Base-by-base conservation (phyloP, 495 filamentous ascomycete species). In the Tricharina praecox region DNA sequence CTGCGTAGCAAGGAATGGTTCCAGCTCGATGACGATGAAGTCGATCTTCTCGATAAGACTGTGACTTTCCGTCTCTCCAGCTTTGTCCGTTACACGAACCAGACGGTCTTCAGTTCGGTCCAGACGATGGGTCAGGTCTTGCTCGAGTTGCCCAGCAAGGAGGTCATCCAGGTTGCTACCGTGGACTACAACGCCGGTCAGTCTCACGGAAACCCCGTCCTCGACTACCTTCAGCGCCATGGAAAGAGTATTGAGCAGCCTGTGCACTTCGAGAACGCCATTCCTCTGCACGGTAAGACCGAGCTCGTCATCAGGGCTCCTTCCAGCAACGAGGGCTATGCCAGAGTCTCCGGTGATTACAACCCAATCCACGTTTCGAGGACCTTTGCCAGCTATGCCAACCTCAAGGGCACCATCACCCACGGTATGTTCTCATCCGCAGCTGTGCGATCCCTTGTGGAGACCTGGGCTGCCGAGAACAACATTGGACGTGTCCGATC, bases 371-470 rank as follows among this genome's bases (percentile, higher is more conserved):
- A 99, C 68, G 90, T 96, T 36, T 95, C 90, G 1, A 79, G 88
- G 43, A 85, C 93, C 30, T 99, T 99, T 68, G 77, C 92, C 13
- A 82, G 73, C 64, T 99, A 96, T 60, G 90, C 88, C 61, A 87
- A 82, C 63, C 76, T 99, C 16, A 85, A 83, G 0, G 88, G 88
- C 26, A 97, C 88, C 23, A 97, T 97, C 63, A 95, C 88, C 1
- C 88, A 99, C 62, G 90, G 90, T 50, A 99, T 99, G 90, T 99
- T 96, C 71, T 84, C 86, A 3, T 95, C 88, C 66, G 90, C 90
- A 45, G 85, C 92, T 18, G 90, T 96, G n/a, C 80, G 90, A 43
- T 86, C 85, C 63, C 68, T 95, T n/a, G 88, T 99, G 4, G 90
- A 96, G 70, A 95, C 88, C 9, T 96, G 90, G 92, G 92, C 90